These are phyloP conservation scores for Vachellia collinsii DNA, from an alignment of 306 rosid genomes.

Conservation along the genomic window DNA sequence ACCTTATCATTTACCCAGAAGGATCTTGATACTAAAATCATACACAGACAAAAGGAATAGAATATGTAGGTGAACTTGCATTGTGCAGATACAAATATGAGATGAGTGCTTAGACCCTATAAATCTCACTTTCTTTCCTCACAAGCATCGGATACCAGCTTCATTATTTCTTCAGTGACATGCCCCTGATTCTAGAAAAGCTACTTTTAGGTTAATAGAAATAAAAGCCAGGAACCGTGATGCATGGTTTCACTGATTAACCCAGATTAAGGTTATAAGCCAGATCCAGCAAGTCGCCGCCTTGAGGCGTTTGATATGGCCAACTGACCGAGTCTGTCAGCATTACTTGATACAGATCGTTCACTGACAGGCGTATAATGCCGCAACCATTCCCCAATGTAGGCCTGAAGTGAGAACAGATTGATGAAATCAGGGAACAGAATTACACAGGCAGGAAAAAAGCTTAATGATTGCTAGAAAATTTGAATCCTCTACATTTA, in stretches of 20 bases:
- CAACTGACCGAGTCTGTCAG: conserved; percentile 72
- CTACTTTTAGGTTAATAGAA: not conserved
- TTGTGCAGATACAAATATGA: not conserved
- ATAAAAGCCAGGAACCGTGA: not conserved
- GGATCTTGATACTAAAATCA: conserved; percentile 16
- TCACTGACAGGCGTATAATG: conserved; percentile 64
- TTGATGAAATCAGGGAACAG: conserved; percentile 7
- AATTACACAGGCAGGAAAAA: conserved; percentile 11
- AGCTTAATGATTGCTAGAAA: not conserved
- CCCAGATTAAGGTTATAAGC: conserved; percentile 36
- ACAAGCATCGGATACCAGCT: not conserved
- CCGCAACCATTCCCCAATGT: conserved; percentile 78
- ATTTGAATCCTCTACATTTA: not conserved
- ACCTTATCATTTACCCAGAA: too few species aligned
- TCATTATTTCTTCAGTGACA: not conserved
- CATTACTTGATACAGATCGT: conserved; percentile 49
- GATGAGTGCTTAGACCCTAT: too few species aligned
- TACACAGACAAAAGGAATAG: conserved; percentile 5
- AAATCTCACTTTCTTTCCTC: too few species aligned
- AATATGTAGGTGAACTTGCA: not conserved
- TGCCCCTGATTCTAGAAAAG: not conserved
- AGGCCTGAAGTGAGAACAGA: conserved; percentile 57
- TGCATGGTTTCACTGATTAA: conserved; percentile 2
- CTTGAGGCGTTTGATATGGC: conserved; percentile 79
- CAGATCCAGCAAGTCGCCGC: conserved; percentile 77